Conservation (phyloP, 23 red algal species). For the Chondrus crispus region DNA sequence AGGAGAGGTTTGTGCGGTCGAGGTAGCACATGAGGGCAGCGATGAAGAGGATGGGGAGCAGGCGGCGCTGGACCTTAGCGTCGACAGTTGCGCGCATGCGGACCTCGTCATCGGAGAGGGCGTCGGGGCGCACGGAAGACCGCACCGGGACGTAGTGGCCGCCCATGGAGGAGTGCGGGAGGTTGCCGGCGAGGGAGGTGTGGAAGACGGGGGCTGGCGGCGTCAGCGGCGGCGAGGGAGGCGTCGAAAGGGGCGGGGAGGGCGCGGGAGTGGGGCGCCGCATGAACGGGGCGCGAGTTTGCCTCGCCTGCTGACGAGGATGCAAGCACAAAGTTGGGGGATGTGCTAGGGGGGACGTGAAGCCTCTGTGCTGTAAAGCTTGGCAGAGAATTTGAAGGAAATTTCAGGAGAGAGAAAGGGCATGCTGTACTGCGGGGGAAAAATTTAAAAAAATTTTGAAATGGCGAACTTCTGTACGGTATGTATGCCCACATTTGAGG, state of each 20-base stretch:
- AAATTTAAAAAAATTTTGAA: no score
- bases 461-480: no score
- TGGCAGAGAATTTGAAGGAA: no score
- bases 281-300: no score
- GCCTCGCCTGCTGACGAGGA: no score
- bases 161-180: background rate
- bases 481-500: no score
- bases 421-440: no score
- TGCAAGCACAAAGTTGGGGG: no score
- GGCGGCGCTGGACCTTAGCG: conserved; percentile 43
- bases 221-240: background rate
- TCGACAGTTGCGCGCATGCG: conserved; percentile 48
- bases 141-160: conserved; percentile 15
- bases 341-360: no score
- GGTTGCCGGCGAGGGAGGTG: background rate
- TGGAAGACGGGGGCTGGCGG: background rate
- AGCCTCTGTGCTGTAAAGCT: no score
- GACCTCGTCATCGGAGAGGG: conserved; percentile 12
- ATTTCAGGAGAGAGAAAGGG: no score
- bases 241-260: background rate
- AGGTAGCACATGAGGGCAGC: conserved; percentile 65
- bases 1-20: conserved; percentile 62
- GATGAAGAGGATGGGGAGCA: conserved; percentile 56
- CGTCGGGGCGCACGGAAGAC: background rate
- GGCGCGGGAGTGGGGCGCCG: background rate